Conservation (phyloP, 2,329 filamentous ascomycete genomes). For the Aureobasidium sp. region DNA sequence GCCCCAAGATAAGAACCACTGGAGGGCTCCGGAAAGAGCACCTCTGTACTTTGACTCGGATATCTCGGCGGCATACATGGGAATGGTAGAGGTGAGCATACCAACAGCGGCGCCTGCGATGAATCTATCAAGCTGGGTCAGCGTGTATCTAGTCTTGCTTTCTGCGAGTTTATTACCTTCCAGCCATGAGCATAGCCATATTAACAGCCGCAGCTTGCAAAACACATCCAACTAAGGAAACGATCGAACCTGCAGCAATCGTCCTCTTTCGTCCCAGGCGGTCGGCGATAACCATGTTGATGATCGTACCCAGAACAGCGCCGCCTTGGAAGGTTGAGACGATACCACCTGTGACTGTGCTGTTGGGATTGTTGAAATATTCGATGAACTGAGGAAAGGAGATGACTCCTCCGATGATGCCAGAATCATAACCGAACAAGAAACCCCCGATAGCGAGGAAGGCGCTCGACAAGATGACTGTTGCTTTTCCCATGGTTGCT, state of each 20-base stretch:
- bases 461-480: constrained; percentile 6
- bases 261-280: constrained; percentile 19
- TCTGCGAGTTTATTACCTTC: constrained; percentile 1
- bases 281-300: constrained; percentile 18
- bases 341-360: constrained; percentile 24
- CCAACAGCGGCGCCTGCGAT: constrained; percentile 24
- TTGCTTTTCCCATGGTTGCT: constrained; percentile 12
- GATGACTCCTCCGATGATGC: constrained; percentile 28
- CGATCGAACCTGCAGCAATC: constrained; percentile 16
- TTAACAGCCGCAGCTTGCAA: constrained; percentile 22
- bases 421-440: constrained; percentile 26
- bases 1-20: constrained; percentile 32
- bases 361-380: constrained; percentile 24
- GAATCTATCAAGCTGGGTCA: constrained; percentile 15
- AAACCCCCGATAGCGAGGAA: constrained; percentile 17
- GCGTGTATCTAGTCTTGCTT: not conserved
- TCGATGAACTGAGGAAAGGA: constrained; percentile 22
- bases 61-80: constrained; percentile 28
- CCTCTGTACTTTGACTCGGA: constrained; percentile 26
- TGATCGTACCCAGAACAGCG: constrained; percentile 20
- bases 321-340: constrained; percentile 32
- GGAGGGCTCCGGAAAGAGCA: constrained; percentile 23
- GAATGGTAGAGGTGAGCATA: constrained; percentile 23
- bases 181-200: constrained; percentile 24
- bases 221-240: constrained; percentile 18